These are phyloP conservation scores for Grigorovia yakushimaensis DNA, from an alignment of 805 yeast genomes.

Conservation along the genomic window DNA sequence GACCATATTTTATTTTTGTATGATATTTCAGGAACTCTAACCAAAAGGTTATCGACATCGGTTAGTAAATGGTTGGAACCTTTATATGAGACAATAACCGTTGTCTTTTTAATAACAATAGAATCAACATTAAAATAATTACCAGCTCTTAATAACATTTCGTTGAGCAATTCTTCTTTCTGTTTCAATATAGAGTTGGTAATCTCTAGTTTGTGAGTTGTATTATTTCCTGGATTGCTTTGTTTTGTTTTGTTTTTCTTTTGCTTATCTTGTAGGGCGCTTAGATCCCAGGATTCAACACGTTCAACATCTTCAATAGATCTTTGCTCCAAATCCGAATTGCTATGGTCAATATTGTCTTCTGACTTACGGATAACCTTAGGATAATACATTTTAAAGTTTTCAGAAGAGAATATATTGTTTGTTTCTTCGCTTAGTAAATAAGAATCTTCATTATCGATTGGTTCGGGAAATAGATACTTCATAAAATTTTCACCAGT, in stretches of 20 bases:
- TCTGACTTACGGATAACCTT: neutral
- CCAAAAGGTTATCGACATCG: conserved; percentile 46
- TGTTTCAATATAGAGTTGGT: conserved; percentile 2
- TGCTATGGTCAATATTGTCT: neutral
- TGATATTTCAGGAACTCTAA: conserved; percentile 41
- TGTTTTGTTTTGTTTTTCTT: neutral
- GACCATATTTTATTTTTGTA: conserved; percentile 49
- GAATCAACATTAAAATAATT: conserved; percentile 53
- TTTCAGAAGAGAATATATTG: neutral
- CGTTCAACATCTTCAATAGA: conserved; percentile 7
- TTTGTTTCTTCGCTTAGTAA: neutral
- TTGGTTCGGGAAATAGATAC: conserved; percentile 37
- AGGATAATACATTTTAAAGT: neutral
- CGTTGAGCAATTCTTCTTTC: conserved; percentile 24
- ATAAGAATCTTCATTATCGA: neutral
- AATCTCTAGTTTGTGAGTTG: conserved; percentile 5
- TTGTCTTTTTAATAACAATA: conserved; percentile 38
- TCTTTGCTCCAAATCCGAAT: neutral
- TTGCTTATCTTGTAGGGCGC: neutral
- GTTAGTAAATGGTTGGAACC: conserved; percentile 49
- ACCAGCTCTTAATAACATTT: conserved; percentile 66
- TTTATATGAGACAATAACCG: conserved; percentile 57
- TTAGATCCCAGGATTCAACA: conserved; percentile 13
- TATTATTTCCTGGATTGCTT: neutral
- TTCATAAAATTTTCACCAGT: conserved; percentile 42